Evolutionary conservation across 257 asterid species (phyloP).

Genomic region (Thymus quinquecostatus): DNA sequence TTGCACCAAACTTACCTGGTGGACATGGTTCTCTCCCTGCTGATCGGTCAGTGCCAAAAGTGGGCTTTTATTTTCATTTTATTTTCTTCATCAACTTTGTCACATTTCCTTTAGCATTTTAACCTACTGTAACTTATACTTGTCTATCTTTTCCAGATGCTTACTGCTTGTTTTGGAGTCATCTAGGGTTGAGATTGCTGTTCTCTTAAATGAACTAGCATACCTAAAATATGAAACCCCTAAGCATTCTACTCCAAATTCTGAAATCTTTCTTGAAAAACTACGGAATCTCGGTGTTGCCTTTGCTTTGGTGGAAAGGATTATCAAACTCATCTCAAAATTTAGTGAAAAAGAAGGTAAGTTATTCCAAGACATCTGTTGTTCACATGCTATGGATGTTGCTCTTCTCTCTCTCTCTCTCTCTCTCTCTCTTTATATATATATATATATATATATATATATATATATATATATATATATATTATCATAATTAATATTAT

Average conservation of each 20-base stretch:
- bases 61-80: constrained; percentile 17
- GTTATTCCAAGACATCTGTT: constrained; percentile 28
- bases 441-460: too few species aligned
- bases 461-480: too few species aligned
- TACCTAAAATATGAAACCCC: constrained; percentile 76
- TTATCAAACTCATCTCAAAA: constrained; percentile 71
- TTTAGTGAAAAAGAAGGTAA: constrained; percentile 71
- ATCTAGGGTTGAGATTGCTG: constrained; percentile 90
- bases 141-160: constrained; percentile 56
- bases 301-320: constrained; percentile 80
- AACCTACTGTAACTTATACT: constrained; percentile 6
- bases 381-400: constrained; percentile 3
- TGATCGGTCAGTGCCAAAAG: constrained; percentile 55
- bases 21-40: constrained; percentile 50
- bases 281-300: constrained; percentile 73
- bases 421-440: neutral
- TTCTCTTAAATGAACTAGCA: constrained; percentile 84
- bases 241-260: constrained; percentile 46
- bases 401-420: neutral
- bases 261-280: constrained; percentile 51
- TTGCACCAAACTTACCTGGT: constrained; percentile 50
- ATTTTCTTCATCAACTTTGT: constrained; percentile 17
- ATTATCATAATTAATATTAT: too few species aligned
- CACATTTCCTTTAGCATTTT: constrained; percentile 12
- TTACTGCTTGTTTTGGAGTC: constrained; percentile 84